These are phyloP conservation scores for Phytopythium oedochilum DNA, from an alignment of 352 stramenopile species.

Conservation along the genomic window DNA sequence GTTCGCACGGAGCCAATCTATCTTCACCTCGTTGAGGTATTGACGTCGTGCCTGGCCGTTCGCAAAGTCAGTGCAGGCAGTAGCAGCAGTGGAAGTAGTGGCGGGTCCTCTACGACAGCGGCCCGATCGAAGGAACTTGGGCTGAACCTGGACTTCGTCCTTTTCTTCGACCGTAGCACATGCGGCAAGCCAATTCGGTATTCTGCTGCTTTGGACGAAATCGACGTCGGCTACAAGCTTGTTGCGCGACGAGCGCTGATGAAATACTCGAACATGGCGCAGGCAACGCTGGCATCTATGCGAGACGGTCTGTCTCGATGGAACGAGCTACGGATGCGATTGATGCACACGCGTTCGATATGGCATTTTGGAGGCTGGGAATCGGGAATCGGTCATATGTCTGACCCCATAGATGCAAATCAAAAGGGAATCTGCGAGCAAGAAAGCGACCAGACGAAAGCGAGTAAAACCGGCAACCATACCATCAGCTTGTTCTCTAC, in stretches of 20 bases:
- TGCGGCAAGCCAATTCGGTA: slow-evolving; percentile 3
- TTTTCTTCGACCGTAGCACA: slow-evolving; percentile 17
- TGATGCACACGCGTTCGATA: slow-evolving; percentile 37
- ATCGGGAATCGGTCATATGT: neutral
- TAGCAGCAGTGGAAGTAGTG: neutral
- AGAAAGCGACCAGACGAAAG: neutral
- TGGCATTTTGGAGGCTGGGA: slow-evolving; percentile 38
- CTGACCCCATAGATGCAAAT: neutral
- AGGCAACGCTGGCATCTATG: slow-evolving; percentile 34
- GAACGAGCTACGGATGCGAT: slow-evolving; percentile 24
- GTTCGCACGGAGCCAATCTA: slow-evolving; percentile 56
- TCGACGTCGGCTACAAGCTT: slow-evolving; percentile 13
- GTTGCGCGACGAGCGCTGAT: slow-evolving; percentile 32
- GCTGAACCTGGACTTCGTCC: slow-evolving; percentile 28
- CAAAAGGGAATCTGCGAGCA: neutral
- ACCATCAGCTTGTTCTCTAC: neutral
- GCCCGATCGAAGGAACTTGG: slow-evolving; percentile 16
- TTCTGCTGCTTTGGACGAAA: slow-evolving; percentile 8
- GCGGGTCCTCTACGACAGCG: slow-evolving; percentile 4
- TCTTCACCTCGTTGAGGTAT: slow-evolving; percentile 44
- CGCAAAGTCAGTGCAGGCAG: slow-evolving; percentile 29
- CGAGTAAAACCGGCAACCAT: neutral
- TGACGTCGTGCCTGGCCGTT: slow-evolving; percentile 41
- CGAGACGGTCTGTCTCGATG: slow-evolving; percentile 28
- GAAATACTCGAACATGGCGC: slow-evolving; percentile 30